Conservation (phyloP, 768 basidiomycete genomes). For the Auricularia cornea region DNA sequence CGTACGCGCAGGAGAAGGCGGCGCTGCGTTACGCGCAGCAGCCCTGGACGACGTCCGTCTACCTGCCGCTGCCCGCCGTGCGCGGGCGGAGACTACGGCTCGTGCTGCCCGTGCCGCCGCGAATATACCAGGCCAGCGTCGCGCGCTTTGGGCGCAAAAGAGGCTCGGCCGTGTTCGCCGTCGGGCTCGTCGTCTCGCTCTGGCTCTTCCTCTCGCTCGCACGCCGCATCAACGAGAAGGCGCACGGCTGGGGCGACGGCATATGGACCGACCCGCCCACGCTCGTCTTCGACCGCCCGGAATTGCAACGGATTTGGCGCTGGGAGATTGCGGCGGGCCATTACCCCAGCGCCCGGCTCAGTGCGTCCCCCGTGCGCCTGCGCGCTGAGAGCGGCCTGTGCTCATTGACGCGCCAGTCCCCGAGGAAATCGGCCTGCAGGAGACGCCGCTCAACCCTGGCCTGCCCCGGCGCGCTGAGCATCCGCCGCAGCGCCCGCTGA, state of each 20-base stretch:
- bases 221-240: neutral
- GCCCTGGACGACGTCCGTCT: constrained; percentile 53
- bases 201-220: constrained; percentile 53
- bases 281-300: constrained; percentile 65
- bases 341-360: constrained; percentile 73
- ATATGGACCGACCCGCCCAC: constrained; percentile 55
- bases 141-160: constrained; percentile 52
- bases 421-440: constrained; percentile 50
- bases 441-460: constrained; percentile 60
- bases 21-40: constrained; percentile 21
- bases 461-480: constrained; percentile 43
- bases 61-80: constrained; percentile 52
- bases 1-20: constrained; percentile 52
- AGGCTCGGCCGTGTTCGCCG: constrained; percentile 44
- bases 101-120: constrained; percentile 50
- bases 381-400: neutral
- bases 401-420: constrained; percentile 55
- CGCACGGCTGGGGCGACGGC: constrained; percentile 33
- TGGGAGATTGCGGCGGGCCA: constrained; percentile 95
- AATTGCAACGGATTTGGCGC: constrained; percentile 85
- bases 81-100: constrained; percentile 48
- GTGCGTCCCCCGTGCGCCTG: constrained; percentile 35
- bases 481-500: neutral
- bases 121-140: constrained; percentile 48
- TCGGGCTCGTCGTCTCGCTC: constrained; percentile 38